A percentile compares a stretch with the other conserved stretches of the same genome.
phyloP scores from a whole-genome alignment of 306 rosid species.

The Elaeagnus macrophylla region DNA sequence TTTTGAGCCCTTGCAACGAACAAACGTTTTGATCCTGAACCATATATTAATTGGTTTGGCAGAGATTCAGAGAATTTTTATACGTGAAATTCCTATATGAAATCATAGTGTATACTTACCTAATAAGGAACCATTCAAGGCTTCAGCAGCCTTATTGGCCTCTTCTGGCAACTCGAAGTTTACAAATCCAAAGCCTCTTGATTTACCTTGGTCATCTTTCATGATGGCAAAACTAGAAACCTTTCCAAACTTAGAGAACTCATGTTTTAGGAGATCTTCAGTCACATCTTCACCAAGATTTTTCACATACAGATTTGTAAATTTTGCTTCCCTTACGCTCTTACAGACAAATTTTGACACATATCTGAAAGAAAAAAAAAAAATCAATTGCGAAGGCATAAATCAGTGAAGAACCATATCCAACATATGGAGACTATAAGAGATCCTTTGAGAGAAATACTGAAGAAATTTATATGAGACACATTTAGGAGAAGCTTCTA shows the following conservation, averaged over 20 bases:
- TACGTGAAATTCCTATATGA: neutral
- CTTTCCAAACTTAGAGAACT: constrained; percentile 12
- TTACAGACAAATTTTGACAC: constrained; percentile 16
- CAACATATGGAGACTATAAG: neutral
- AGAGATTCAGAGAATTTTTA: neutral
- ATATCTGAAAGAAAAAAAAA: neutral
- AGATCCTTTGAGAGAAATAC: neutral
- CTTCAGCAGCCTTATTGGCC: constrained; percentile 14
- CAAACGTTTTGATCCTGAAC: constrained; percentile 13
- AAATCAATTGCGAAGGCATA: neutral
- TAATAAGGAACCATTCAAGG: constrained; percentile 8
- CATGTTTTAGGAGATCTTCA: constrained; percentile 8
- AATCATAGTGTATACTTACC: constrained; percentile 2
- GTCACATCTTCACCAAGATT: constrained; percentile 13
- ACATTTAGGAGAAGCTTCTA: too few relatives aligned
- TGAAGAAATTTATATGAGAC: too few relatives aligned
- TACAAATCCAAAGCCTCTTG: constrained; percentile 22
- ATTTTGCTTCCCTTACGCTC: constrained; percentile 7
- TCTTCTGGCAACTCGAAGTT: constrained; percentile 7
- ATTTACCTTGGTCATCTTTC: constrained; percentile 14
- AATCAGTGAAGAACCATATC: neutral
- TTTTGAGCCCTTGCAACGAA: constrained; percentile 16
- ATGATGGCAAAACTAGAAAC: constrained; percentile 8
- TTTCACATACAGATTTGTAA: constrained; percentile 18
- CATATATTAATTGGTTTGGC: constrained; percentile 1